Evolutionary conservation across 225 moss, liverwort and hornwort genomes (phyloP).

Genomic region (Thuidium tamariscinum): DNA sequence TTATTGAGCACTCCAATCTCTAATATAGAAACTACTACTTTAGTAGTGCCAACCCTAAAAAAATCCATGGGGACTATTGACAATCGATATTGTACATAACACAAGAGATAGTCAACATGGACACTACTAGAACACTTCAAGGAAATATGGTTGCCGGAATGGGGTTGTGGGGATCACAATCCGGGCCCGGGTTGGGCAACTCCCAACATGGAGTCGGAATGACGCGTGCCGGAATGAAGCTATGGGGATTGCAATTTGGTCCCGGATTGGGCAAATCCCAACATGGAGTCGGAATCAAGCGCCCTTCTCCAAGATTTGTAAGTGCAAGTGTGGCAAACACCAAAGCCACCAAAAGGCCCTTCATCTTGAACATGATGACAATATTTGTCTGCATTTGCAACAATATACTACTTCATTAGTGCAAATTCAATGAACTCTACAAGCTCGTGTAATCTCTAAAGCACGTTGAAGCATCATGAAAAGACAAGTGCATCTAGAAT

Average conservation of each 20-base stretch:
- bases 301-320: not conserved
- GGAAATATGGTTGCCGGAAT: accelerated
- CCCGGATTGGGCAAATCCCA: not conserved
- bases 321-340: not conserved
- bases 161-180: not conserved
- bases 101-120: not conserved
- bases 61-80: not conserved
- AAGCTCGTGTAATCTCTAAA: not conserved
- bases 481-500: accelerated
- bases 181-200: accelerated
- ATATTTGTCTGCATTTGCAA: not conserved
- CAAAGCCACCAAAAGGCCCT: not conserved
- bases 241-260: not conserved
- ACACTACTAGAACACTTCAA: not conserved
- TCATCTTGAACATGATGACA: not conserved
- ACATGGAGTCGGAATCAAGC: not conserved
- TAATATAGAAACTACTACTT: not conserved
- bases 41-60: not conserved
- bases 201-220: not conserved
- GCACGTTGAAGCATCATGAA: accelerated
- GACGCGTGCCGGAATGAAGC: accelerated
- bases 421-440: not conserved
- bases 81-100: not conserved
- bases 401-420: not conserved
- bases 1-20: not conserved